Evolutionary conservation across 192 early-diverging fungal species (phyloP).

Genomic region (Dissophora ornata): DNA sequence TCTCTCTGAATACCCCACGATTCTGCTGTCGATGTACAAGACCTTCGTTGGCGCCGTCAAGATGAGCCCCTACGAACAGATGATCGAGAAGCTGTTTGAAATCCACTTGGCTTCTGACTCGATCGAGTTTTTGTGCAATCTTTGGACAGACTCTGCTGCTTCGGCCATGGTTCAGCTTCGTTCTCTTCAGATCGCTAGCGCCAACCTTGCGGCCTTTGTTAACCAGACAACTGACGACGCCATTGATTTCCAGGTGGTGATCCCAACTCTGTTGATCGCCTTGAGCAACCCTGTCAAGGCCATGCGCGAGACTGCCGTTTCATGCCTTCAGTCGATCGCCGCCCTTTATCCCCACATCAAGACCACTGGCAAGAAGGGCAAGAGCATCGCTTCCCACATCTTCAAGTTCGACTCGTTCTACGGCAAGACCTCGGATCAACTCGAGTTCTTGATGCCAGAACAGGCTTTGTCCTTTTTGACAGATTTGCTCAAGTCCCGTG

Average conservation of each 20-base stretch:
- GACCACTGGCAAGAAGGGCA: slow-evolving; percentile 52
- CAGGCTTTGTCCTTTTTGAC: slow-evolving; percentile 25
- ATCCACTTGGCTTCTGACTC: slow-evolving; percentile 47
- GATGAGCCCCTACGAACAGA: slow-evolving; percentile 51
- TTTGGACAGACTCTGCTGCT: slow-evolving; percentile 52
- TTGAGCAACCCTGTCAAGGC: slow-evolving; percentile 64
- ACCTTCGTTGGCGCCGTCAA: slow-evolving; percentile 50
- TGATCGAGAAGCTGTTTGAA: slow-evolving; percentile 54
- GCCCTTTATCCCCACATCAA: slow-evolving; percentile 57
- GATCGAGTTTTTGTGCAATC: slow-evolving; percentile 56
- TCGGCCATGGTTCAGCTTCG: slow-evolving; percentile 53
- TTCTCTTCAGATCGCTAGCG: slow-evolving; percentile 67
- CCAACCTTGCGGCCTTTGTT: slow-evolving; percentile 54
- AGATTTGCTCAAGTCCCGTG: slow-evolving; percentile 38
- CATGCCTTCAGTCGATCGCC: slow-evolving; percentile 66
- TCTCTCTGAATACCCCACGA: slow-evolving; percentile 23
- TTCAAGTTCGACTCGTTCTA: slow-evolving; percentile 53
- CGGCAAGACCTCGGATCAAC: slow-evolving; percentile 46
- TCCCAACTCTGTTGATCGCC: slow-evolving; percentile 77
- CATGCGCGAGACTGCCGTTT: slow-evolving; percentile 73
- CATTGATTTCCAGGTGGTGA: slow-evolving; percentile 73
- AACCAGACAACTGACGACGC: slow-evolving; percentile 24
- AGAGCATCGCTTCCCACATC: slow-evolving; percentile 33
- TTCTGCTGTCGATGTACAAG: slow-evolving; percentile 46
- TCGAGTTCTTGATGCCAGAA: slow-evolving; percentile 41